phyloP scores from a whole-genome alignment of 2,329 filamentous ascomycete genomes.

The Endothia cerciana region DNA sequence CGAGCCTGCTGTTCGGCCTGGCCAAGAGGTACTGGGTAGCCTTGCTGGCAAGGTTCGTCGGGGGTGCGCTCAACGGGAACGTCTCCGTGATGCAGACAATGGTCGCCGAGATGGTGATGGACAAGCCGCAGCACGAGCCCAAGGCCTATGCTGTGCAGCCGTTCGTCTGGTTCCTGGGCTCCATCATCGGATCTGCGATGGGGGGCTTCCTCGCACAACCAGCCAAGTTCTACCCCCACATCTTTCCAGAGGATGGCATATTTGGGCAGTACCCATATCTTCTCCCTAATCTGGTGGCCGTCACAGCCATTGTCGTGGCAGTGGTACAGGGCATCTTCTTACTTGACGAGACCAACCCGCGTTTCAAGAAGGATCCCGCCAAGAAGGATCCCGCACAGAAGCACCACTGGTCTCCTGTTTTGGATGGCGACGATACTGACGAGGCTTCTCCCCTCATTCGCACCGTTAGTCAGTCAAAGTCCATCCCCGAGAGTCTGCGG shows the following conservation, averaged over 20 bases:
- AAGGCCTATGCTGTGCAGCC: conserved; percentile 29
- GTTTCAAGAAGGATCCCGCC: conserved; percentile 27
- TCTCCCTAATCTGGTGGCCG: conserved; percentile 59
- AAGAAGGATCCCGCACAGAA: conserved; percentile 11
- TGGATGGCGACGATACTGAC: conserved; percentile 34
- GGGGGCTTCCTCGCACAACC: conserved; percentile 29
- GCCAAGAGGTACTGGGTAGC: conserved; percentile 48
- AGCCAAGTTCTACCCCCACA: conserved; percentile 28
- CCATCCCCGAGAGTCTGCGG: conserved; percentile 31
- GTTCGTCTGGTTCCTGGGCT: conserved; percentile 28
- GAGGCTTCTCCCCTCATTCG: conserved; percentile 38
- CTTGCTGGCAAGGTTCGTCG: conserved; percentile 45
- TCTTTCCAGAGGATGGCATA: conserved; percentile 45
- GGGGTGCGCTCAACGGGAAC: conserved; percentile 46
- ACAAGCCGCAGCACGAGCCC: conserved; percentile 45
- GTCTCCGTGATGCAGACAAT: conserved; percentile 47
- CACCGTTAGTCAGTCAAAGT: conserved; percentile 35
- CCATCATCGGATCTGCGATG: conserved; percentile 28
- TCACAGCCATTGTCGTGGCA: conserved; percentile 65
- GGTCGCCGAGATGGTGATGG: conserved; percentile 47
- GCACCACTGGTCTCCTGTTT: conserved; percentile 30
- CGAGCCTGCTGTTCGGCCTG: conserved; percentile 47
- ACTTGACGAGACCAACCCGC: conserved; percentile 51
- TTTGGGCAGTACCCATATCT: conserved; percentile 71
- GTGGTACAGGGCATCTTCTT: conserved; percentile 67